These are phyloP conservation scores for Boletus holoroseus DNA, from an alignment of 1,284 basidiomycete genomes.

Conservation along the genomic window DNA sequence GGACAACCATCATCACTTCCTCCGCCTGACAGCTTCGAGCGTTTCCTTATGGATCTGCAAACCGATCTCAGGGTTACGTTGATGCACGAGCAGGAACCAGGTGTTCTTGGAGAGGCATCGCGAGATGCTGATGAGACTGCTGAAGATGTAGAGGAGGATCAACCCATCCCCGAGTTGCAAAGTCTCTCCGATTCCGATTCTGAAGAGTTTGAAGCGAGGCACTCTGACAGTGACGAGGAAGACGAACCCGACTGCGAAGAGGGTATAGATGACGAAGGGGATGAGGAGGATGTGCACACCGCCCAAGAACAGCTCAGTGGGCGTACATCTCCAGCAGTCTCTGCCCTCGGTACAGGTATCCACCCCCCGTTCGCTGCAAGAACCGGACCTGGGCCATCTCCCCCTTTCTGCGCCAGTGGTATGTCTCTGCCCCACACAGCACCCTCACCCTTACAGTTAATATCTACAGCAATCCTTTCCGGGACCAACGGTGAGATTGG, in stretches of 20 bases:
- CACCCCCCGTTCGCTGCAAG: slow-evolving; percentile 12
- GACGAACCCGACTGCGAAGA: slow-evolving; percentile 12
- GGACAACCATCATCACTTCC: slow-evolving; percentile 34
- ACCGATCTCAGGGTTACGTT: slow-evolving; percentile 58
- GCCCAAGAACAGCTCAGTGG: slow-evolving; percentile 26
- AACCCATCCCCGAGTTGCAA: slow-evolving; percentile 28
- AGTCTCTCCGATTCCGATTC: slow-evolving; percentile 30
- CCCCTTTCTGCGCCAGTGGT: slow-evolving; percentile 7
- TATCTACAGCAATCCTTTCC: slow-evolving; percentile 11
- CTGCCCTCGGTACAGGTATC: slow-evolving; percentile 18
- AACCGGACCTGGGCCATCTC: slow-evolving; percentile 2
- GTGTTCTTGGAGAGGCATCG: slow-evolving; percentile 7
- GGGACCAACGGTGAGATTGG: not conserved
- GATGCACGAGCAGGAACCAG: slow-evolving; percentile 32
- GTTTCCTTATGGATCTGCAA: slow-evolving; percentile 69
- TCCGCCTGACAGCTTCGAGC: slow-evolving; percentile 67
- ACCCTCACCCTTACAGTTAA: slow-evolving; percentile 7
- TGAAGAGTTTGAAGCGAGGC: slow-evolving; percentile 18
- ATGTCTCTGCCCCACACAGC: not conserved
- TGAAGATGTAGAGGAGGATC: slow-evolving; percentile 20
- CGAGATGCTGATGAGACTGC: slow-evolving; percentile 22
- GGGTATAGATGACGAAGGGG: slow-evolving; percentile 7
- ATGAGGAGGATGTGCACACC: slow-evolving; percentile 19
- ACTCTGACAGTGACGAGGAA: slow-evolving; percentile 19
- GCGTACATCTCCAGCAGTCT: slow-evolving; percentile 28